Evolutionary conservation across 78 protist genomes (phyloP).

Genomic region (Bodo saltans): DNA sequence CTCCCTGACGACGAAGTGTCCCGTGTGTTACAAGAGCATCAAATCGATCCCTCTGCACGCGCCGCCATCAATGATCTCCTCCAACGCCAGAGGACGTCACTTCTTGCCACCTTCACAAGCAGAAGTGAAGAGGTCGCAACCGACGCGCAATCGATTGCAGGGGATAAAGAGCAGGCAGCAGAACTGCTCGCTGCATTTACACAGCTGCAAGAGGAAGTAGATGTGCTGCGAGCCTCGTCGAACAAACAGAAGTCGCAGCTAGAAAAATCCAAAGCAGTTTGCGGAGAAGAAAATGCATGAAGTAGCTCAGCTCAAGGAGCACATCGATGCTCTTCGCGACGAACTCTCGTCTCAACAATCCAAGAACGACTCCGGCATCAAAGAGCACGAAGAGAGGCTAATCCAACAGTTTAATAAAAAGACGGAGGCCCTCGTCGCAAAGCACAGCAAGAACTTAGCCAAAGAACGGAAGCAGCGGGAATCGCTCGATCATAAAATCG

Average conservation of each 20-base stretch:
- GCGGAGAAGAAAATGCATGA: constrained; percentile 34
- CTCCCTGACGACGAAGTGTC: neutral
- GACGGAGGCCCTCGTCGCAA: neutral
- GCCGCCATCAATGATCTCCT: too few species aligned
- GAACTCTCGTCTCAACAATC: neutral
- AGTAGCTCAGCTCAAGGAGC: constrained; percentile 27
- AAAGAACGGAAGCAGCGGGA: neutral
- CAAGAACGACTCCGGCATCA: neutral
- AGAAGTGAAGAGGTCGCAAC: too few species aligned
- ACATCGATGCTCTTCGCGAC: constrained; percentile 16
- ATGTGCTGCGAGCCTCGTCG: constrained; percentile 8
- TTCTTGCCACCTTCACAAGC: too few species aligned
- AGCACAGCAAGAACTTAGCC: neutral
- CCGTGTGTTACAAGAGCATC: too few species aligned
- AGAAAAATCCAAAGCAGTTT: constrained; percentile 12
- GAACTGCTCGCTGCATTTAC: neutral
- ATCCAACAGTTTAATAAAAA: neutral
- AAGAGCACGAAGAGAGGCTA: neutral
- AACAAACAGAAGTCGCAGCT: constrained; percentile 17
- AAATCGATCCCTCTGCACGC: too few species aligned
- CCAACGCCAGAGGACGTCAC: too few species aligned
- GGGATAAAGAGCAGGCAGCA: too few species aligned
- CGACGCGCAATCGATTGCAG: too few species aligned
- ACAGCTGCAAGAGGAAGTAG: neutral
- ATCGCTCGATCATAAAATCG: constrained; percentile 35